Evolutionary conservation across 345 rosid species (phyloP), one percentile per base, ranked within the genome.

Genomic region (Erucastrum elatum): DNA sequence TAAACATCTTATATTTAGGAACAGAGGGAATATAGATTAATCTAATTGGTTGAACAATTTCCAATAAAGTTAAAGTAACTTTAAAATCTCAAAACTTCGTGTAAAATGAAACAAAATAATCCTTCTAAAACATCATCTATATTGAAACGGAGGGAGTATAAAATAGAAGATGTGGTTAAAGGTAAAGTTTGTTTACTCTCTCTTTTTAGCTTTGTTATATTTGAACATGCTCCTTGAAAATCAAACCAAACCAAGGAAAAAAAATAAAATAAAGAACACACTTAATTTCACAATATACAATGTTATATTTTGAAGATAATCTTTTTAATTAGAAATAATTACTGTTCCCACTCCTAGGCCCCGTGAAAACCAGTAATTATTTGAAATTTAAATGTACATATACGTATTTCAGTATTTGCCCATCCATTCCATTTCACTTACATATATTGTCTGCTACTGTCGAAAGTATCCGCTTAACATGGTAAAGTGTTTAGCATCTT

Each of bases 401-500:
- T 64, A 64, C 59, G 71, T 77, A 64, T 21, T 21, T 21, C 21
- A 21, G 21, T 21, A 21, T 70, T 35, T 63, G 33, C 62, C 64
- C 26, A 26, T 61, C 15, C 68, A 15, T 64, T 76, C 39, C 29
- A 51, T 37, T 61, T 5, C 41, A 9, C 41, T 70, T 56, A 25
- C 65, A 64, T 15, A 15, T 63, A 37, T 21, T 56, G 72, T 58
- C 46, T 56, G 58, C 60, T 59, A 25, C 77, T 39, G 66, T 55
- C 81, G 16, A 26, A 66, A 60, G 33, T 66, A 77, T 72, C 74
- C 26, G 44, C 44, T 44, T 21, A 67, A 15, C 58, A 79, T 78
- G 74, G 82, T 71, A 71, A 79, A 31, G 62, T 51, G 39, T 72
- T 78, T 21, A 72, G 55, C 69, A 78, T 78, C 77, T 78, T 79